phyloP scores from a whole-genome alignment of 1,284 basidiomycete genomes.

The Trichosporon coremiiforme region DNA sequence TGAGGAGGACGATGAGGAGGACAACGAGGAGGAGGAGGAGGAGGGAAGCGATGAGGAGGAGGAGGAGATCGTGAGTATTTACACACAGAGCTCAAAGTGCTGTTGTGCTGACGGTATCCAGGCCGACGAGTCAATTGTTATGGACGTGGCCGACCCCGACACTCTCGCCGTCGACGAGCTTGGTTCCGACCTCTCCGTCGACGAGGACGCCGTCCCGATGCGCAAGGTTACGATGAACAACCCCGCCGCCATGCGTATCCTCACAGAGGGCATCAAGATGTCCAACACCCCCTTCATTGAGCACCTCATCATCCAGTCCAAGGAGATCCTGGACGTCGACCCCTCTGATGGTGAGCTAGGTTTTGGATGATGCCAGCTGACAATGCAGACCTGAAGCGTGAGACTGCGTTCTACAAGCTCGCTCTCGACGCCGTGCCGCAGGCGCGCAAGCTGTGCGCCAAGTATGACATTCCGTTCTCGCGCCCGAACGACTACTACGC shows the following conservation, averaged over 20 bases:
- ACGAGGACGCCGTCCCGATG: slow-evolving; percentile 73
- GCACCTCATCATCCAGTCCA: slow-evolving; percentile 73
- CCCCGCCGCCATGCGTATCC: slow-evolving; percentile 76
- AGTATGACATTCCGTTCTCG: slow-evolving; percentile 76
- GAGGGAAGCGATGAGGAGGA: slow-evolving; percentile 59
- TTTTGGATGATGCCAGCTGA: not conserved
- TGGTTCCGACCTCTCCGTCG: slow-evolving; percentile 64
- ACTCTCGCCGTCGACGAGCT: slow-evolving; percentile 71
- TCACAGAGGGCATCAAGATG: slow-evolving; percentile 75
- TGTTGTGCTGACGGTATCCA: slow-evolving; percentile 16
- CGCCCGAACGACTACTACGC: slow-evolving; percentile 97
- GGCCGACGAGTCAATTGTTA: slow-evolving; percentile 49
- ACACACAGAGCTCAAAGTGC: not conserved
- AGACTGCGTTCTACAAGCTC: slow-evolving; percentile 96
- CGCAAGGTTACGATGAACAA: slow-evolving; percentile 84
- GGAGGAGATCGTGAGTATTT: slow-evolving; percentile 42
- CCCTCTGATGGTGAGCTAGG: slow-evolving; percentile 59
- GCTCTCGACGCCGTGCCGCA: slow-evolving; percentile 78
- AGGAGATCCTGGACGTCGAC: slow-evolving; percentile 73
- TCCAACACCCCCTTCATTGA: slow-evolving; percentile 82
- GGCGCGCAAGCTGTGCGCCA: slow-evolving; percentile 72
- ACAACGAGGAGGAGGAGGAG: slow-evolving; percentile 67
- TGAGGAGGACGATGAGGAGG: slow-evolving; percentile 68
- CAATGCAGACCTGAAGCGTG: slow-evolving; percentile 75
- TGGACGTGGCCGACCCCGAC: slow-evolving; percentile 56